Evolutionary conservation across 371 early-diverging fungal species (phyloP), one percentile per base, ranked within the genome.

Genomic region (Apophysomyces ossiformis): DNA sequence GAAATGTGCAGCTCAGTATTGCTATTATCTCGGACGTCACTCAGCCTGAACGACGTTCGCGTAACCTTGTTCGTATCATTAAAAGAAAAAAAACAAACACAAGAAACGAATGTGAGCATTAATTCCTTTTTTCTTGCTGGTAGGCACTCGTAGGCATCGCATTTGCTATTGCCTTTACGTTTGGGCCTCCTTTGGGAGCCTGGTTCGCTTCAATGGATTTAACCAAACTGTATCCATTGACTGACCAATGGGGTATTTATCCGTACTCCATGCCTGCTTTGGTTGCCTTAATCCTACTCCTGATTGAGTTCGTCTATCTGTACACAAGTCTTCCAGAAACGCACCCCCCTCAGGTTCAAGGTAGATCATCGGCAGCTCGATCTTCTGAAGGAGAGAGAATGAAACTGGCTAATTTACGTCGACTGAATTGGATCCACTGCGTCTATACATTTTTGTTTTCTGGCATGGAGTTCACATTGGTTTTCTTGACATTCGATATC

Each of bases 391-490:
- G 63, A 13, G 61, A 61, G 7, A 74, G 62, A 0, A 43, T 66
- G 5, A 79, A 82, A n/a, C 71, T 83, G 12, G 43, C 70, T 2
- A 79, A 81, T 54, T 68, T 91, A 13, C 37, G 73, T 3, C 71
- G 76, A 0, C 87, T 96, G 18, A 90, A 89, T 16, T 65, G 76
- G 43, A 77, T 94, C 41, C 96, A 96, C 71, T 93, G 95, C 68
- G 75, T 89, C 7, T 96, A 92, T 70, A 82, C 96, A 50, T 95
- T 99, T 71, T 71, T 95, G 43, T 99, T 97, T 75, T 93, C 95
- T 4, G 99, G 98, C 7, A 95, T 99, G 95, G 99, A 99, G 77
- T 99, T 96, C 79, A 98, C 98, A 0, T 82, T 99, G 60, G 95
- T 98, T 0, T 99, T 98, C 73, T 81, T 97, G 74, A 96, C 97